Evolutionary conservation across 331 rosid genomes (phyloP), one percentile per base, ranked within the genome.

Genomic region (Cydonia oblonga): DNA sequence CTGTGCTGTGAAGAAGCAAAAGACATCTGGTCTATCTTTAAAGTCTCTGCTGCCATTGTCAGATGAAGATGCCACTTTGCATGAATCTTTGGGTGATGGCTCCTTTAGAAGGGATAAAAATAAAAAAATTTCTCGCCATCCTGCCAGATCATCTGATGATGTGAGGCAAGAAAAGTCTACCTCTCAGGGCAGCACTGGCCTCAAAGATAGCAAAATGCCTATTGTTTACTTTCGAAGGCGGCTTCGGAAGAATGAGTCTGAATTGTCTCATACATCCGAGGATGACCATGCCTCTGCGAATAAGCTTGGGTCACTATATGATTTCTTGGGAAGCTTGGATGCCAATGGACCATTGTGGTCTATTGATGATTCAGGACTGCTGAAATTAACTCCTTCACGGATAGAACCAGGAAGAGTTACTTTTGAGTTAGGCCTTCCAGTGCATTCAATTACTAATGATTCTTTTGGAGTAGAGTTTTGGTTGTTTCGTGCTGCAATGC

Each of bases 201-300:
- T 70, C 53, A 77, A 79, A 64, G 87, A 81, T 75, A 59, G 86
- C 64, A 86, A 88, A 76, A 74, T 1, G 76, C 97, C 97, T 56
- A 81, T 90, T 85, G 99, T 95, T 49, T 95, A 95, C 77, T 74
- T 72, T 77, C 87, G 99, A 78, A 88, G 83, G 87, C 86, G 92
- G 74, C 78, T 86, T 54, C 96, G 83, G 58, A 86, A 82, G 32
- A 35, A 81, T 68, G 82, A 70, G 75, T 70, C 76, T 72, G 83
- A 72, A 67, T 66, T 81, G n/a, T 75, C 82, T 64, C 78, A 63
- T 68, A 49, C 71, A 57, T 76, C 72, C 13, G 72, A 77, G 74
- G 82, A 28, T 9, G 77, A 76, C n/a, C 76, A 40, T 75, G 79
- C 70, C 28, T 66, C 38, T 58, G 67, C 53, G 49, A 75, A 73